These are phyloP conservation scores for Fusarium temperatum DNA, from an alignment of 2,329 filamentous ascomycete genomes.

Conservation along the genomic window DNA sequence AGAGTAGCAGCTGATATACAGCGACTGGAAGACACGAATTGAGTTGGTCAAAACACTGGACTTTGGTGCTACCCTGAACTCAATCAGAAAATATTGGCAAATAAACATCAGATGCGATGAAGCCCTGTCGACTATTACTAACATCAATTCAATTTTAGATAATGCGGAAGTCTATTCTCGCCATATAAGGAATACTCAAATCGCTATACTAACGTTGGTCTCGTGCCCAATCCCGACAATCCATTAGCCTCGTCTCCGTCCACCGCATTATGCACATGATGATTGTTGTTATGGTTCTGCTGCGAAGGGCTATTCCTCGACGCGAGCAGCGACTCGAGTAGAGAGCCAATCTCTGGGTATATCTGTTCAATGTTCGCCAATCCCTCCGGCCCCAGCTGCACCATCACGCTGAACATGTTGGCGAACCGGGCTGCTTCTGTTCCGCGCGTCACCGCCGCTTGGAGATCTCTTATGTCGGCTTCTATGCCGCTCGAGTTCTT, in stretches of 20 bases:
- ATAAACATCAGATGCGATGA: background rate
- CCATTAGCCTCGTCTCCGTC: slow-evolving; percentile 31
- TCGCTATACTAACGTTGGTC: slow-evolving; percentile 13
- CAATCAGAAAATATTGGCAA: background rate
- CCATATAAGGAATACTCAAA: slow-evolving; percentile 2
- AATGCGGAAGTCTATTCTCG: slow-evolving; percentile 16
- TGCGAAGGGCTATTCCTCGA: slow-evolving; percentile 28
- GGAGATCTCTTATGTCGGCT: slow-evolving; percentile 38
- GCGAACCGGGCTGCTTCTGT: slow-evolving; percentile 39
- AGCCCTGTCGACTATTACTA: background rate
- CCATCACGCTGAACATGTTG: slow-evolving; percentile 41
- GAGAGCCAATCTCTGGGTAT: slow-evolving; percentile 43
- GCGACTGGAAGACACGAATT: accelerated
- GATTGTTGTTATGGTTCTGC: slow-evolving; percentile 12
- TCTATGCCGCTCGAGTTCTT: slow-evolving; percentile 31
- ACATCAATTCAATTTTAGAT: background rate
- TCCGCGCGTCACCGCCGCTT: slow-evolving; percentile 33
- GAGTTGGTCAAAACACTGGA: background rate
- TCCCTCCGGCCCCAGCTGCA: slow-evolving; percentile 40
- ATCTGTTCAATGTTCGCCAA: slow-evolving; percentile 41
- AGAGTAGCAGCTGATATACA: accelerated
- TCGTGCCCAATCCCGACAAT: slow-evolving; percentile 1
- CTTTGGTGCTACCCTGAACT: background rate
- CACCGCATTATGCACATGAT: slow-evolving; percentile 24
- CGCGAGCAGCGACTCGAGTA: slow-evolving; percentile 38